Base-by-base conservation (phyloP, 768 basidiomycete genomes). In the Macrolepiota fuliginosa region DNA sequence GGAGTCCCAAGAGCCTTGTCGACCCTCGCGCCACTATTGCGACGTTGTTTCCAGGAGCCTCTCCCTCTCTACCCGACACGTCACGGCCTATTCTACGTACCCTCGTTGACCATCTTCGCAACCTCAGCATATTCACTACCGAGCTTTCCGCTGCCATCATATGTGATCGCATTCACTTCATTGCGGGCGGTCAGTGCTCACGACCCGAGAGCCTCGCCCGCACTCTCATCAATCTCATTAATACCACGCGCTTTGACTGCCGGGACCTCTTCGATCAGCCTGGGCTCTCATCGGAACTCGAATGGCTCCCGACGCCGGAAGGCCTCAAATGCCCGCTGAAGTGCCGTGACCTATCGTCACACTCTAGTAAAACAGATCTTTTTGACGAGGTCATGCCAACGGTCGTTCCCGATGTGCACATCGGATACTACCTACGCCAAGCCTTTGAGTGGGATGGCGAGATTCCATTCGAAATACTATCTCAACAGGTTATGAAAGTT, bases 381-480 rank as follows among this genome's bases (percentile, higher is more conserved):
- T 81, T 79, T 55, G 77, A 82, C 57, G 63, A 71, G 29, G 79
- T 81, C 0, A 64, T 82, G 37, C 63, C 71, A 1, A 64, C 73
- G 0, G 66, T 81, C 37, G 71, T 73, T 32, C 40, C 62, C 7
- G 36, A 49, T 19, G 58, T 73, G 12, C 58, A 51, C 6, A 54
- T 77, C 10, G 71, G 74, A 1, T 40, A 65, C 6, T 70, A 74
- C 0, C 63, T 82, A 29, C 71, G 67, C 10, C 55, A 49, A 2
- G 67, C 67, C 1, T 68, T 83, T 36, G 72, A 74, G 0, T 84
- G 83, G 82, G 69, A 78, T 57, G 54, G 73, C 22, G 72, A 72
- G 0, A 49, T 82, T 42, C 52, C 74, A 0, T 55, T 73, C 19
- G 51, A 63, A 1, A 62, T 76, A 13, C 29, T 82, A 15, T 63